Percentiles rank a stretch among this genome's conserved stretches.
Evolutionary conservation across 176 grass and related monocot species (phyloP).

Genomic region (Zoysia pacifica): DNA sequence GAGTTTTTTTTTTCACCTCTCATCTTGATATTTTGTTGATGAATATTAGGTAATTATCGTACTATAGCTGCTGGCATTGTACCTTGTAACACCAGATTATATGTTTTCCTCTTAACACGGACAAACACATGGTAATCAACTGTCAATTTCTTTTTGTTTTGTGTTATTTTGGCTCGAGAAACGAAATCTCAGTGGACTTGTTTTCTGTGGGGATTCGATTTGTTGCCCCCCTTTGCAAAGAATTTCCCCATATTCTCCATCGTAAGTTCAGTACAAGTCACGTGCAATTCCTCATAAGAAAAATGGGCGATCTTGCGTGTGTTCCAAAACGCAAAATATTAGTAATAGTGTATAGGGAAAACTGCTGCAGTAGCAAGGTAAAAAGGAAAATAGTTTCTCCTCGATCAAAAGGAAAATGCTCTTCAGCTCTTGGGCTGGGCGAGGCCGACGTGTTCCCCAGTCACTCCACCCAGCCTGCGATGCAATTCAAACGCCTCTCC

Average conservation of each 20-base stretch:
- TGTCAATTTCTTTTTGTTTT: background rate
- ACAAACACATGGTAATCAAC: background rate
- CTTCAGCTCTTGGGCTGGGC: background rate
- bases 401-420: too few species aligned
- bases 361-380: too few species aligned
- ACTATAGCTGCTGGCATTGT: background rate
- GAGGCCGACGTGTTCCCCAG: constrained; percentile 3
- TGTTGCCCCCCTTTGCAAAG: too few species aligned
- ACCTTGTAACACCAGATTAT: background rate
- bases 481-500: background rate
- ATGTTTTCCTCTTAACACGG: too few species aligned
- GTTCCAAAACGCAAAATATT: background rate
- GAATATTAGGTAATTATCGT: background rate
- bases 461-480: background rate
- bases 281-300: too few species aligned
- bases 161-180: background rate
- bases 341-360: too few species aligned
- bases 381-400: background rate
- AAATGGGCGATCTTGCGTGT: too few species aligned
- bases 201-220: background rate
- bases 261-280: background rate
- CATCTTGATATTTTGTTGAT: background rate
- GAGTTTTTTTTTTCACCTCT: background rate
- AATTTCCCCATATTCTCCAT: too few species aligned
- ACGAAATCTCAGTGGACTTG: background rate